A percentile compares a stretch with the other conserved stretches of the same genome.
phyloP scores from a whole-genome alignment of 1,139 yeast genomes.

The Blastobotrys arbuscula region DNA sequence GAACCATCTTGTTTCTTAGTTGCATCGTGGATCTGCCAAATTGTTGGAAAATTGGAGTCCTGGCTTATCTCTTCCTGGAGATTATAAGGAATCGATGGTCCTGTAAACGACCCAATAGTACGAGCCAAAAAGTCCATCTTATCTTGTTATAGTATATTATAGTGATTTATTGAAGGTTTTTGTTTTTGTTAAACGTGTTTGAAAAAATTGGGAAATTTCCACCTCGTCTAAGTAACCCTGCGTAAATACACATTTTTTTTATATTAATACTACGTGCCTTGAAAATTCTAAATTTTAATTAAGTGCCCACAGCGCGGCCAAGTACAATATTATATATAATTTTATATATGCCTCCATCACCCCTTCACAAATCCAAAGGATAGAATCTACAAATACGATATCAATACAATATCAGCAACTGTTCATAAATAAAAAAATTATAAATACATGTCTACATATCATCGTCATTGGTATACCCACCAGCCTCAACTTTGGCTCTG shows the following conservation, averaged over 20 bases:
- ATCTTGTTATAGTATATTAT: neutral
- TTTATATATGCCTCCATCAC: too few relatives aligned
- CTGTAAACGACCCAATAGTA: constrained; percentile 35
- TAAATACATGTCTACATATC: constrained; percentile 2
- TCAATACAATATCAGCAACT: too few relatives aligned
- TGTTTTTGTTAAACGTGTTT: neutral
- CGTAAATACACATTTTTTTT: too few relatives aligned
- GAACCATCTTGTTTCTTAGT: constrained; percentile 37
- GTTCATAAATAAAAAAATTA: neutral
- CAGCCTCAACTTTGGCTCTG: constrained; percentile 31
- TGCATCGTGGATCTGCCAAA: constrained; percentile 50
- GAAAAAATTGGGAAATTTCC: too few relatives aligned
- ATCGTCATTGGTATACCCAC: constrained; percentile 7
- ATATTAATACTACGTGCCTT: too few relatives aligned
- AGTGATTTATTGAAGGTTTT: neutral
- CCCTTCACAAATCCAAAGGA: too few relatives aligned
- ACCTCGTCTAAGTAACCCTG: too few relatives aligned
- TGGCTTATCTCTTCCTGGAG: constrained; percentile 22
- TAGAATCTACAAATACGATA: too few relatives aligned
- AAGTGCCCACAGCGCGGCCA: too few relatives aligned
- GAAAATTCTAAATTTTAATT: too few relatives aligned
- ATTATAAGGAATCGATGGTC: constrained; percentile 31
- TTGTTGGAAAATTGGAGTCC: constrained; percentile 30
- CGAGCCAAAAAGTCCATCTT: constrained; percentile 35
- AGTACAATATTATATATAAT: too few relatives aligned